phyloP scores from a whole-genome alignment of 805 yeast species.

The Monosporozyma unispora region DNA sequence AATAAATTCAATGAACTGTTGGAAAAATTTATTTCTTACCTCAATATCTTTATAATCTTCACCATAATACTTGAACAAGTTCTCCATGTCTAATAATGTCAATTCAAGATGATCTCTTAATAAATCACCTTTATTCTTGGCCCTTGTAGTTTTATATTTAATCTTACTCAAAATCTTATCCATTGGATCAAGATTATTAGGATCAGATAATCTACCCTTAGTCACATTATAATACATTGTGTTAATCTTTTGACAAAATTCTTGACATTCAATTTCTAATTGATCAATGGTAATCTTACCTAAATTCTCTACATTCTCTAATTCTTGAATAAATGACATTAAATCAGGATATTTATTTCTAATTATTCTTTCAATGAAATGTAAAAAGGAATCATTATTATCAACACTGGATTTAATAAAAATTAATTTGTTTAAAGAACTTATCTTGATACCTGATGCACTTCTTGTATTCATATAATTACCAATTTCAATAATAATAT shows the following conservation, averaged over 20 bases:
- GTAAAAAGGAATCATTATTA: constrained; percentile 62
- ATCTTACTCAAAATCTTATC: constrained; percentile 52
- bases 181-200: constrained; percentile 52
- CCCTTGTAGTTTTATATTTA: constrained; percentile 44
- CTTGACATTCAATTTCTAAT: constrained; percentile 49
- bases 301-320: constrained; percentile 42
- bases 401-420: constrained; percentile 60
- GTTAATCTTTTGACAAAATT: constrained; percentile 41
- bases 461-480: constrained; percentile 74
- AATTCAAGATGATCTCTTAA: constrained; percentile 42
- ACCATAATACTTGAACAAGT: constrained; percentile 61
- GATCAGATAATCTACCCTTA: constrained; percentile 57
- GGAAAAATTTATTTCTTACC: constrained; percentile 51
- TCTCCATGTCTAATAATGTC: constrained; percentile 45
- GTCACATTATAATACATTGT: constrained; percentile 47
- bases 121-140: constrained; percentile 43
- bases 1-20: constrained; percentile 51
- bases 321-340: constrained; percentile 51
- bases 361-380: constrained; percentile 63
- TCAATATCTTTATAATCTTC: constrained; percentile 50
- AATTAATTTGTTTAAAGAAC: constrained; percentile 58
- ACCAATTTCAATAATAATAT: constrained; percentile 63
- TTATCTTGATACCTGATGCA: constrained; percentile 62
- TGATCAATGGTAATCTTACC: constrained; percentile 58
- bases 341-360: constrained; percentile 58